These are phyloP conservation scores for Neofusicoccum kwambonambiense DNA, from an alignment of 2,329 filamentous ascomycete genomes.

Conservation along the genomic window DNA sequence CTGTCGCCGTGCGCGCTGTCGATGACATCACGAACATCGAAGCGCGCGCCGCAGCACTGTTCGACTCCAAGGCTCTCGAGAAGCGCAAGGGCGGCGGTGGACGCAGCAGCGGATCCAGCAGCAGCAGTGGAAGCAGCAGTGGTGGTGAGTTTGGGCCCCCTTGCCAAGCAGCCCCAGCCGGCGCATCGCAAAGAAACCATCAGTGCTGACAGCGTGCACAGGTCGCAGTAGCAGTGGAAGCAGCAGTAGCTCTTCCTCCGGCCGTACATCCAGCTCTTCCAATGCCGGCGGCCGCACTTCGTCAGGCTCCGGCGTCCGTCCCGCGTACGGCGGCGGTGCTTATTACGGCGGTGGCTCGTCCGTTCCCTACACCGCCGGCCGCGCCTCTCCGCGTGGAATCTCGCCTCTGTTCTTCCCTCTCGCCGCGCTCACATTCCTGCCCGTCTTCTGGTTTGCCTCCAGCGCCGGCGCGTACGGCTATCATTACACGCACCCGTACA, in stretches of 20 bases:
- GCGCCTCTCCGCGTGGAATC: slow-evolving; percentile 47
- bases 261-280: slow-evolving; percentile 28
- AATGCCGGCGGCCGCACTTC: slow-evolving; percentile 46
- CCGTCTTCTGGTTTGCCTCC: slow-evolving; percentile 58
- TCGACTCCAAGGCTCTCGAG: slow-evolving; percentile 31
- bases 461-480: slow-evolving; percentile 58
- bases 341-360: slow-evolving; percentile 64
- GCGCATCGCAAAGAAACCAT: not conserved
- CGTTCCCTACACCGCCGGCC: slow-evolving; percentile 61
- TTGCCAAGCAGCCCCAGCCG: not conserved
- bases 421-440: slow-evolving; percentile 57
- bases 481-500: slow-evolving; percentile 58
- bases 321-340: slow-evolving; percentile 59
- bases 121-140: not conserved
- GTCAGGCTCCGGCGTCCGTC: slow-evolving; percentile 58
- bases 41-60: slow-evolving; percentile 26
- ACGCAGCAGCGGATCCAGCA: slow-evolving; percentile 20
- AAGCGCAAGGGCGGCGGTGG: slow-evolving; percentile 39
- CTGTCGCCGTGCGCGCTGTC: slow-evolving; percentile 26
- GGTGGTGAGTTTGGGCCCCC: not conserved
- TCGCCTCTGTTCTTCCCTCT: slow-evolving; percentile 51
- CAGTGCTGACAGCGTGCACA: slow-evolving; percentile 19
- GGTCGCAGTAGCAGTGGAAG: slow-evolving; percentile 18
- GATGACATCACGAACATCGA: slow-evolving; percentile 23
- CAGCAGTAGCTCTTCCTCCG: slow-evolving; percentile 19